phyloP scores from a whole-genome alignment of 2,329 filamentous ascomycete species.

The Thielaviopsis ethacetica region DNA sequence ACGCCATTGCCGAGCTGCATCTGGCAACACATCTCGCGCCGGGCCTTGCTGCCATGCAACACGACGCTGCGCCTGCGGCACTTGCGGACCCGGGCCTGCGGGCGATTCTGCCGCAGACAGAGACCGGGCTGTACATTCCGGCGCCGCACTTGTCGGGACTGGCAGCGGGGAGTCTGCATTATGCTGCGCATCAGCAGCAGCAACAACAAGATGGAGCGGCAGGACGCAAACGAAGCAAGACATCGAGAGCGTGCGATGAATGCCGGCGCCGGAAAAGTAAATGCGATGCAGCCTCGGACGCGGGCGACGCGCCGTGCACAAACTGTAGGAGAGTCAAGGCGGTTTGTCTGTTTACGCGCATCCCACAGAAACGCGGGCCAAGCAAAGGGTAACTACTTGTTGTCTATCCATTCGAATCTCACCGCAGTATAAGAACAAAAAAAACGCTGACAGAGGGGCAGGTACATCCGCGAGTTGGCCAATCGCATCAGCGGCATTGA shows the following conservation, averaged over 20 bases:
- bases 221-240: slow-evolving; percentile 66
- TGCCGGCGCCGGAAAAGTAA: slow-evolving; percentile 81
- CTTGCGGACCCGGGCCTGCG: slow-evolving; percentile 23
- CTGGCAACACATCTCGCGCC: background rate
- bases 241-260: slow-evolving; percentile 77
- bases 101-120: slow-evolving; percentile 28
- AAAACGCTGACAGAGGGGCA: slow-evolving; percentile 20
- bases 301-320: slow-evolving; percentile 57
- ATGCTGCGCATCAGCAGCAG: slow-evolving; percentile 13
- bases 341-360: slow-evolving; percentile 69
- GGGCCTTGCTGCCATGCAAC: background rate
- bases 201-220: slow-evolving; percentile 21
- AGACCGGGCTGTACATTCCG: slow-evolving; percentile 16
- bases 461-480: slow-evolving; percentile 82
- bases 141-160: slow-evolving; percentile 2
- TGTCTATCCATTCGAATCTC: slow-evolving; percentile 15
- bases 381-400: slow-evolving; percentile 66
- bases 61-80: background rate
- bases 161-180: slow-evolving; percentile 3
- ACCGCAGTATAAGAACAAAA: background rate
- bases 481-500: slow-evolving; percentile 73
- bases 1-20: background rate
- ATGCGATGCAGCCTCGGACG: slow-evolving; percentile 66
- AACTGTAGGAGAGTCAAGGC: slow-evolving; percentile 65
- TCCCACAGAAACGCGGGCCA: slow-evolving; percentile 75